Evolutionary conservation across 2,329 filamentous ascomycete genomes (phyloP).

Genomic region (Keithomyces neogunnii): DNA sequence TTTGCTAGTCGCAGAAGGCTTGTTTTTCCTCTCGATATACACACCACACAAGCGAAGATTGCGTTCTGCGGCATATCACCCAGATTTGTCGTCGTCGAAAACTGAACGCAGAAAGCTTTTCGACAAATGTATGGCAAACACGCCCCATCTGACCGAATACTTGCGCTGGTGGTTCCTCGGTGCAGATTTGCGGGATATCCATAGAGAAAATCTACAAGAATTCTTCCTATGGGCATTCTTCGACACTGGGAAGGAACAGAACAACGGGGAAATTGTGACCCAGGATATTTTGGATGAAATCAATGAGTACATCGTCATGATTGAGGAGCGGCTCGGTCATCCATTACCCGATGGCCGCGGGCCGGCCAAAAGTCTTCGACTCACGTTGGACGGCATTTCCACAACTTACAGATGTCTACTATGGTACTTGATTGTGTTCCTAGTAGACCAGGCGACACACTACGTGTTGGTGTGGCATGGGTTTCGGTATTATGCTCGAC

Average conservation of each 20-base stretch:
- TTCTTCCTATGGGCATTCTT: slow-evolving; percentile 63
- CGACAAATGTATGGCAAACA: slow-evolving; percentile 42
- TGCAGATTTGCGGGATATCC: slow-evolving; percentile 46
- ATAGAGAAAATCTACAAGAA: slow-evolving; percentile 58
- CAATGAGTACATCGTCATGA: slow-evolving; percentile 37
- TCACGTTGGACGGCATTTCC: slow-evolving; percentile 56
- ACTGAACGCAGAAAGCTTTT: slow-evolving; percentile 48
- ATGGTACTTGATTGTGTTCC: slow-evolving; percentile 54
- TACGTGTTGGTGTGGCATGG: slow-evolving; percentile 35
- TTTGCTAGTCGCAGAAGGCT: slow-evolving; percentile 29
- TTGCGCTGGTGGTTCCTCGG: slow-evolving; percentile 59
- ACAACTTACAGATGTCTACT: slow-evolving; percentile 52
- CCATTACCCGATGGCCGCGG: slow-evolving; percentile 46
- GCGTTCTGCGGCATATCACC: slow-evolving; percentile 29
- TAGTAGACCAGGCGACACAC: slow-evolving; percentile 45
- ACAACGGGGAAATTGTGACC: slow-evolving; percentile 10
- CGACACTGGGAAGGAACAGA: slow-evolving; percentile 31
- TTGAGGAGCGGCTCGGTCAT: slow-evolving; percentile 44
- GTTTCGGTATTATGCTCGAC: slow-evolving; percentile 43
- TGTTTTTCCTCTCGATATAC: slow-evolving; percentile 36
- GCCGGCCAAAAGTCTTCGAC: slow-evolving; percentile 45
- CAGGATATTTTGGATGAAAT: slow-evolving; percentile 31
- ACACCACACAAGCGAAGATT: slow-evolving; percentile 32
- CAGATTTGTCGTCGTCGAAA: slow-evolving; percentile 27
- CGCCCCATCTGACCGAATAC: slow-evolving; percentile 48